phyloP scores from a whole-genome alignment of 2,329 filamentous ascomycete genomes.

The Alternaria sp. region DNA sequence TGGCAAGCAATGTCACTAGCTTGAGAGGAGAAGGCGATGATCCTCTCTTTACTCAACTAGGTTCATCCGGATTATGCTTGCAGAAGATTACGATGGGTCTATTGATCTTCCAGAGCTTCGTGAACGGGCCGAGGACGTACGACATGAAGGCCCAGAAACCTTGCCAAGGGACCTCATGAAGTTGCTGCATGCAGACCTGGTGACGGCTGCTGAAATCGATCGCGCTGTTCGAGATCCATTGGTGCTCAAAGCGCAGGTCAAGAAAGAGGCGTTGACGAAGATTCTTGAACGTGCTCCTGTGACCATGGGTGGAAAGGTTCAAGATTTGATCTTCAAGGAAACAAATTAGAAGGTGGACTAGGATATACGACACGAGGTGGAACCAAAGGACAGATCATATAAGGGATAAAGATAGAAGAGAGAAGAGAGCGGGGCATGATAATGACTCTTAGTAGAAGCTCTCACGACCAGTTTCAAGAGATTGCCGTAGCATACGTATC shows the following conservation, averaged over 20 bases:
- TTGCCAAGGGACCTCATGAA: slow-evolving; percentile 11
- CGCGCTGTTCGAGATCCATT: slow-evolving; percentile 2
- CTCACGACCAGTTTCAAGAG: background rate
- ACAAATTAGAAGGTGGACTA: background rate
- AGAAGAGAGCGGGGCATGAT: background rate
- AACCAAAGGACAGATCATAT: background rate
- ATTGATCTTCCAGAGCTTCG: background rate
- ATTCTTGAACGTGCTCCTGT: background rate
- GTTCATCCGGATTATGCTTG: background rate
- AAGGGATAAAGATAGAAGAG: background rate
- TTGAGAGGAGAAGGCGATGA: background rate
- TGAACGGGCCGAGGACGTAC: slow-evolving; percentile 9
- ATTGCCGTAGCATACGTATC: background rate
- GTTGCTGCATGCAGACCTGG: slow-evolving; percentile 21
- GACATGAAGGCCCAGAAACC: slow-evolving; percentile 12
- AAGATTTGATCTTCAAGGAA: background rate
- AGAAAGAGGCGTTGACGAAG: slow-evolving; percentile 6
- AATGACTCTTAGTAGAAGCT: background rate
- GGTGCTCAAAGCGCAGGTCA: slow-evolving; percentile 8
- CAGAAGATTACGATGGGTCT: background rate
- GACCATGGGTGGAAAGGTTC: background rate
- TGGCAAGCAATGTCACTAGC: too few species aligned
- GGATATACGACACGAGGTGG: background rate
- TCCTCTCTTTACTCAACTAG: background rate
- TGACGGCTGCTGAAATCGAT: slow-evolving; percentile 4